Evolutionary conservation across 1,139 yeast species (phyloP).

Genomic region (Suhomyces atakaporum): DNA sequence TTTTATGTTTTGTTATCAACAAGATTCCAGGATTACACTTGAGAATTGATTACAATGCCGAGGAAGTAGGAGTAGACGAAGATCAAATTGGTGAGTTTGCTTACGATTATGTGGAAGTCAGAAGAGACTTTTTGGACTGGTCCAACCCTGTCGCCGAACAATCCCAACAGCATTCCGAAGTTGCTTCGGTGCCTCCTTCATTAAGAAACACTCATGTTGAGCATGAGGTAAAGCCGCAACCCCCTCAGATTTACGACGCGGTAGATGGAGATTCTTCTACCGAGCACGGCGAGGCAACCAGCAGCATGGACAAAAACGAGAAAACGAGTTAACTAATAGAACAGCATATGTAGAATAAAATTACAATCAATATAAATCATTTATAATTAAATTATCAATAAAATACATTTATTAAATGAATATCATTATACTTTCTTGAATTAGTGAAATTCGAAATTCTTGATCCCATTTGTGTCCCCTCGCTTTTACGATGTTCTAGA

Average conservation of each 20-base stretch:
- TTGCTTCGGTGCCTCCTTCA: constrained; percentile 6
- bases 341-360: not conserved
- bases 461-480: no score
- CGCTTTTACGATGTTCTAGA: no score
- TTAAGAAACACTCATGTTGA: constrained; percentile 8
- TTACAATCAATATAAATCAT: not conserved
- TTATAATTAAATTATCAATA: no score
- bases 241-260: constrained; percentile 8
- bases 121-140: constrained; percentile 87
- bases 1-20: constrained; percentile 73
- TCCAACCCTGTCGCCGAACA: constrained; percentile 26
- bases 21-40: constrained; percentile 81
- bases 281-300: constrained; percentile 7
- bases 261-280: constrained; percentile 12
- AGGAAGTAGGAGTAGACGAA: constrained; percentile 89
- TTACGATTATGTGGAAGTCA: constrained; percentile 93
- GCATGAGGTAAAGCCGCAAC: constrained; percentile 4
- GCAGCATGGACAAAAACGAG: constrained; percentile 12
- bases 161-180: constrained; percentile 13
- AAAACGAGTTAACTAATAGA: constrained; percentile 4
- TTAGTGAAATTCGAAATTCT: no score
- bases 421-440: no score
- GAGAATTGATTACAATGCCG: constrained; percentile 82
- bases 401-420: no score
- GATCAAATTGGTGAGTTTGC: constrained; percentile 99